Evolutionary conservation across 192 early-diverging fungal species (phyloP).

Genomic region (Umbelopsis ramanniana): DNA sequence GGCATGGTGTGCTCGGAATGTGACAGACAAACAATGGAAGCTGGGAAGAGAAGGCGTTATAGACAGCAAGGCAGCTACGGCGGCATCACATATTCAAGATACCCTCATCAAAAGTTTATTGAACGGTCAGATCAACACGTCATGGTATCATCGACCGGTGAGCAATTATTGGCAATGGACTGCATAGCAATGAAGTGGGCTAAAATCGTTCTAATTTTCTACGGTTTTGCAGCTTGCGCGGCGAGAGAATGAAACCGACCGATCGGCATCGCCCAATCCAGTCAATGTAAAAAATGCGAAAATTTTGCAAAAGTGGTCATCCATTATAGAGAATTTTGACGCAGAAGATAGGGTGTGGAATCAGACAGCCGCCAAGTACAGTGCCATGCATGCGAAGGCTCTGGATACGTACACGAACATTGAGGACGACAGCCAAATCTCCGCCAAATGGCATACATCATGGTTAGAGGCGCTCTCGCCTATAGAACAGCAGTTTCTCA

Average conservation of each 20-base stretch:
- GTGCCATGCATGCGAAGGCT: background rate
- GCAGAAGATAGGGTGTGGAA: background rate
- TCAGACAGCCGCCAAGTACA: background rate
- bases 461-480: background rate
- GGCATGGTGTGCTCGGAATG: background rate
- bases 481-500: background rate
- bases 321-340: background rate
- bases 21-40: background rate
- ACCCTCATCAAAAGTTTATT: background rate
- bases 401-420: background rate
- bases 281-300: background rate
- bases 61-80: background rate
- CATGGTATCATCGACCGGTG: slow-evolving; percentile 2
- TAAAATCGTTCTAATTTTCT: background rate
- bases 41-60: background rate
- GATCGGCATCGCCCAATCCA: background rate
- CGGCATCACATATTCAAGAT: background rate
- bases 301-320: background rate
- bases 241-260: background rate
- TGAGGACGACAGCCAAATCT: background rate
- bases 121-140: background rate
- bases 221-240: background rate
- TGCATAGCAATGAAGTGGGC: background rate
- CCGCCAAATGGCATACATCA: background rate
- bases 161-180: background rate